Evolutionary conservation across 2,329 filamentous ascomycete species (phyloP).

Genomic region (Monilinia laxa): DNA sequence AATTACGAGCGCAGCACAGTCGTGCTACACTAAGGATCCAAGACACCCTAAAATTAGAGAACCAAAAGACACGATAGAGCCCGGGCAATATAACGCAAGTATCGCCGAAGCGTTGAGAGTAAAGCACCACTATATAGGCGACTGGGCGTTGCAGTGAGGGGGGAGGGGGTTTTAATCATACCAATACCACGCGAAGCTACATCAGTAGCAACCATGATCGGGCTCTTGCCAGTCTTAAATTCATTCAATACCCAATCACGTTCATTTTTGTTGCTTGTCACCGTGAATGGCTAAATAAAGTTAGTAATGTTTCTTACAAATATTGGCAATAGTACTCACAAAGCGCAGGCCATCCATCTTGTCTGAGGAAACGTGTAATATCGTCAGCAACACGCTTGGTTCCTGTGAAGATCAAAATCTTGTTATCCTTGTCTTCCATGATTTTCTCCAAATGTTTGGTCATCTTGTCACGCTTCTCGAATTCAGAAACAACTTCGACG

Average conservation of each 20-base stretch:
- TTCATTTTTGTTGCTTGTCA: constrained; percentile 99
- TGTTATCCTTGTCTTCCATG: constrained; percentile 95
- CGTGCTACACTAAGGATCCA: constrained; percentile 76
- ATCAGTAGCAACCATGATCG: constrained; percentile 99
- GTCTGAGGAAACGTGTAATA: constrained; percentile 94
- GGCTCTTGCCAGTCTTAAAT: constrained; percentile 99
- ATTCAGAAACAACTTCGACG: constrained; percentile 92
- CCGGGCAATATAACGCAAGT: constrained; percentile 91
- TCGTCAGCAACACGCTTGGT: constrained; percentile 97
- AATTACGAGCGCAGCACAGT: constrained; percentile 70
- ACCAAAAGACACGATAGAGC: constrained; percentile 81
- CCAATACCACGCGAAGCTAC: constrained; percentile 99
- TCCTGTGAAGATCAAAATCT: constrained; percentile 90
- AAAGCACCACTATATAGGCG: constrained; percentile 69
- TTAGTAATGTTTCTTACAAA: constrained; percentile 50
- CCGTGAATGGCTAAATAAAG: constrained; percentile 78
- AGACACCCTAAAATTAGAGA: constrained; percentile 77
- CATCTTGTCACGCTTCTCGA: constrained; percentile 97
- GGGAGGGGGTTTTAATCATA: constrained; percentile 74
- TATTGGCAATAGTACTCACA: constrained; percentile 62
- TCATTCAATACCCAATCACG: constrained; percentile 99
- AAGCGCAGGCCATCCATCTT: constrained; percentile 95
- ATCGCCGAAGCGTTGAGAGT: constrained; percentile 88
- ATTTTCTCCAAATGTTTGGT: constrained; percentile 96
- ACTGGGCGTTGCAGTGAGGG: constrained; percentile 56